Percentiles rank a stretch among this genome's conserved stretches.
These are phyloP conservation scores for Metschnikowia shivogae DNA, from an alignment of 805 yeast genomes.

Conservation along the genomic window DNA sequence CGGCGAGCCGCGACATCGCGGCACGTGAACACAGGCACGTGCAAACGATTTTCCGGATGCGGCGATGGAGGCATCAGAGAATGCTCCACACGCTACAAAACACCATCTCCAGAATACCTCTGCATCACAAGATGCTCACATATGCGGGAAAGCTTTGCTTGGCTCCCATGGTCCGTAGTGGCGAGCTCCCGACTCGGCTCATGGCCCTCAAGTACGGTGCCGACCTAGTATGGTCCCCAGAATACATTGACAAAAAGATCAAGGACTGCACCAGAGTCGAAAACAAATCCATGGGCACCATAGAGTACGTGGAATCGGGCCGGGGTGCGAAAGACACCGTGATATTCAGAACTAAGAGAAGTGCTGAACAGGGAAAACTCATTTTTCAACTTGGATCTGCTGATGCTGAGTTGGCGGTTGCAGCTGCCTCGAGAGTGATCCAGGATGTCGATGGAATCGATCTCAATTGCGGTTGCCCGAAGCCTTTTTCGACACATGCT, in stretches of 20 bases:
- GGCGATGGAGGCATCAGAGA: no score
- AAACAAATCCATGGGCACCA: constrained; percentile 53
- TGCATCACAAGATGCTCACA: constrained; percentile 44
- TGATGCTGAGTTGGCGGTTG: constrained; percentile 76
- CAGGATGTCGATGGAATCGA: constrained; percentile 90
- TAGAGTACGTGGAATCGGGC: constrained; percentile 48
- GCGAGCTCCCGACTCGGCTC: constrained; percentile 87
- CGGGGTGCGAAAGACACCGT: constrained; percentile 34
- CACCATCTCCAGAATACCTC: background rate
- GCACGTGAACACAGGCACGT: background rate
- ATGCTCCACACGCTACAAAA: background rate
- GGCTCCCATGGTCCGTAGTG: constrained; percentile 97
- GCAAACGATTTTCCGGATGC: no score
- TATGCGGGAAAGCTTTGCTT: constrained; percentile 76
- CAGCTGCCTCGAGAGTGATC: constrained; percentile 79
- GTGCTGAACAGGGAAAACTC: constrained; percentile 56
- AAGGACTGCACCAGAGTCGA: constrained; percentile 61
- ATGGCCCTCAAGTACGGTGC: constrained; percentile 82
- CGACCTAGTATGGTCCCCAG: constrained; percentile 93
- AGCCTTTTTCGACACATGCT: constrained; percentile 87
- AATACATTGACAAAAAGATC: constrained; percentile 82
- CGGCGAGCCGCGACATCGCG: background rate
- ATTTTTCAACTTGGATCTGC: constrained; percentile 92
- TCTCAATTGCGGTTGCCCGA: constrained; percentile 95
- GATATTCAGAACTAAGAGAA: constrained; percentile 71